These are phyloP conservation scores for Solanum lignicaule DNA, from an alignment of 257 asterid species.

Conservation along the genomic window DNA sequence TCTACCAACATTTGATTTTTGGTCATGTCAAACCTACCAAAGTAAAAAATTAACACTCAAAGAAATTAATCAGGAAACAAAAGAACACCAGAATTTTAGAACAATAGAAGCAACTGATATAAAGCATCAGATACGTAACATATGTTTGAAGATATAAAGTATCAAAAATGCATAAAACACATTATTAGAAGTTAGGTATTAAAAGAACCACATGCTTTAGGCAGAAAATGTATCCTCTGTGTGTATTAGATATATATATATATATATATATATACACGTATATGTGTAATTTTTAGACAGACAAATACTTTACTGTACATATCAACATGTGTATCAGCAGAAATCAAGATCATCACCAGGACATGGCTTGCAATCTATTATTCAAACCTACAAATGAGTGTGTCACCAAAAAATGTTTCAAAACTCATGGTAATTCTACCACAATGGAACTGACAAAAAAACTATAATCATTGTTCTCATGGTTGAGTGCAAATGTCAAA, in stretches of 20 bases:
- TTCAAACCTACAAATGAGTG: background rate
- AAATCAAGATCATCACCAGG: background rate
- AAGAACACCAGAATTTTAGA: background rate
- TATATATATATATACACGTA: background rate
- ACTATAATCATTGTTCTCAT: background rate
- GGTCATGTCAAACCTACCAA: constrained; percentile 53
- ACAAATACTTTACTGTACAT: background rate
- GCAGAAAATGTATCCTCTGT: background rate
- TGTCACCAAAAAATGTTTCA: background rate
- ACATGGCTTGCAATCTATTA: background rate
- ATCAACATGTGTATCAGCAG: background rate
- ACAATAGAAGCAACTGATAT: background rate
- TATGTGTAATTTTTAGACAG: background rate
- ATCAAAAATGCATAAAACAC: background rate
- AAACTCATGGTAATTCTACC: background rate
- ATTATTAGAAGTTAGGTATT: background rate
- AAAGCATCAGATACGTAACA: background rate
- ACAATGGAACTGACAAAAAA: background rate
- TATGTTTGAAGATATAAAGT: background rate
- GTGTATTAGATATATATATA: too few species aligned
- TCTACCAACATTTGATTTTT: constrained; percentile 71
- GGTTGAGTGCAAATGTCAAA: background rate
- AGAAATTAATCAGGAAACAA: background rate
- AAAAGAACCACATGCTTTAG: background rate
- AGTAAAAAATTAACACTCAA: constrained; percentile 11